Percentiles rank a stretch among this genome's conserved stretches.
Conservation (phyloP, 371 early-diverging fungal species). For the Mortierella sp. region DNA sequence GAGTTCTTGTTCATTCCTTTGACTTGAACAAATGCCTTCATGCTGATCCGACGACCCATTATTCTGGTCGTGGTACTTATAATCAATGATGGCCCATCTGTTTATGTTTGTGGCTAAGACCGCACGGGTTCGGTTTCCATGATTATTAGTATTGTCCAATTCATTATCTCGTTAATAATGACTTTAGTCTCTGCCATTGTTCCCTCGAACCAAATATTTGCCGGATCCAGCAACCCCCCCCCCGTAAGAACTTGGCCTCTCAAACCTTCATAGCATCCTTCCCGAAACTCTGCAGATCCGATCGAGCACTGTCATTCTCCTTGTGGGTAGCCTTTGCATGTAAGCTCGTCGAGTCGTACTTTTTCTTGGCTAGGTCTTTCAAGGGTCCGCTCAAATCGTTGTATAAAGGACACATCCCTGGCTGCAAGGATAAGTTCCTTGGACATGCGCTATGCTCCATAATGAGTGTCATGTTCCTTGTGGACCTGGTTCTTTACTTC, state of each 20-base stretch:
- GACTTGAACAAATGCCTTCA: conserved; percentile 70
- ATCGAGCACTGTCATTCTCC: conserved; percentile 81
- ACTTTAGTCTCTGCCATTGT: conserved; percentile 76
- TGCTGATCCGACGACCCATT: conserved; percentile 70
- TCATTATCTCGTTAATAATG: conserved; percentile 74
- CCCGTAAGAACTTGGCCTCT: conserved; percentile 67
- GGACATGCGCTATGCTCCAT: conserved; percentile 70
- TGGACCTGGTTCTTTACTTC: conserved; percentile 86
- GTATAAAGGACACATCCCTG: conserved; percentile 65
- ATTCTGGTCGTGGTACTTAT: conserved; percentile 73
- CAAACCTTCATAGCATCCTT: conserved; percentile 86
- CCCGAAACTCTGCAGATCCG: conserved; percentile 77
- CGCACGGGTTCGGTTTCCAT: conserved; percentile 63
- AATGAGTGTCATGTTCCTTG: conserved; percentile 82
- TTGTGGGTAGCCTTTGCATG: conserved; percentile 86
- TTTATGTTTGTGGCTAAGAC: conserved; percentile 65
- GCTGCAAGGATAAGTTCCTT: conserved; percentile 71
- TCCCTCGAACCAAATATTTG: conserved; percentile 78
- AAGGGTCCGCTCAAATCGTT: conserved; percentile 85
- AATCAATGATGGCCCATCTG: conserved; percentile 76
- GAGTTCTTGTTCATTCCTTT: conserved; percentile 80
- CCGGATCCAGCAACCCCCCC: conserved; percentile 58
- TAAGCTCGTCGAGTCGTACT: conserved; percentile 88
- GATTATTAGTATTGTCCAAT: conserved; percentile 75
- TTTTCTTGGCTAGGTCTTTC: conserved; percentile 86